Base-by-base conservation (phyloP, 129 eudicot species). In the Escallonia rubra region DNA sequence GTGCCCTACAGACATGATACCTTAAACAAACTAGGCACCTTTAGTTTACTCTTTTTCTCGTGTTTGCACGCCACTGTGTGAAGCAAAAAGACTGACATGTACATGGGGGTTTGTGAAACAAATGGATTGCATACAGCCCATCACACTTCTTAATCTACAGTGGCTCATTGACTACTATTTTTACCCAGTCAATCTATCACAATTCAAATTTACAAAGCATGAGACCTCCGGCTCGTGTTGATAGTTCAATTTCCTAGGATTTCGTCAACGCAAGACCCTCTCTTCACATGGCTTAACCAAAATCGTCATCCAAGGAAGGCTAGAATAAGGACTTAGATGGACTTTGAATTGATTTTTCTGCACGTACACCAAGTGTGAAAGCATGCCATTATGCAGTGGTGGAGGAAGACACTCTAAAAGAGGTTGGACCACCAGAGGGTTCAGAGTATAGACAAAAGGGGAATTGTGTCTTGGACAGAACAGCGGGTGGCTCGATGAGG, bases 401-500 rank as follows among this genome's bases (percentile, higher is more conserved):
- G 50, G 53, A 65, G 47, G 40, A 64, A 68, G 38, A 57, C 41
- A 58, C 40, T 16, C 12, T 15, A 64, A 65, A 66, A 63, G 53
- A 42, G 62, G 74, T 44, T 16, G 55, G 41, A 63, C 59, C 47
- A 73, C 65, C 61, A 59, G n/a, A n/a, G n/a, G n/a, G n/a, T n/a
- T n/a, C n/a, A n/a, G 51, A 57, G 23, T 41, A 56, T 14, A 54
- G 4, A 13, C 47, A 63, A 50, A 63, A 44, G 34, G 63, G 49
- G 51, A 43, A 52, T 8, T 56, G 48, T 43, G 64, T 70, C 42
- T 43, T 16, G 38, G 55, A 45, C 59, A 59, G 47, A 59, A 71
- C 53, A 45, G 85, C 76, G 95, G 56, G 81, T 71, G 89, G 89
- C 89, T 87, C 95, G 58, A 87, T 82, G 78, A 54, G 9, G 58